Evolutionary conservation across 306 rosid species (phyloP), one percentile per base, ranked within the genome.

Genomic region (Inga laurina): DNA sequence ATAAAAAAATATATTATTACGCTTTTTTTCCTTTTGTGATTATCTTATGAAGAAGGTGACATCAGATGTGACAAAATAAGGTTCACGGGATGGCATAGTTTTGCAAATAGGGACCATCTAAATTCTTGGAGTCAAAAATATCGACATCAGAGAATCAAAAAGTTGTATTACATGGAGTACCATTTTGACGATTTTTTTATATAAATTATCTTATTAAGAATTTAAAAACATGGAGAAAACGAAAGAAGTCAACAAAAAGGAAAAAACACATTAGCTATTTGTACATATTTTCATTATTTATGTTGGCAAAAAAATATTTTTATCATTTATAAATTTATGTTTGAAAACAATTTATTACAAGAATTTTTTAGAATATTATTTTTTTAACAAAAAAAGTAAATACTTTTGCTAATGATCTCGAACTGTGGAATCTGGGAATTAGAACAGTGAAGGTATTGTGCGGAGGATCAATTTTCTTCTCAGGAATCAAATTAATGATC

Each of bases 41-140:
- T 8, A n/a, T 57, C 30, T 57, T 43, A n/a, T 0, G 4, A 30
- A 62, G 19, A 43, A 27, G 27, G 3, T 34, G 73, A 1, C 44
- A 43, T 66, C 39, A 51, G 54, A 70, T 16, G 61, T 44, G 73
- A 61, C 65, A 81, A 73, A 73, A 59, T 12, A 45, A 61, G 35
- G 84, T 81, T 81, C 84, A 81, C 79, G 65, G 79, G 79, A 45
- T 71, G 73, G 21, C 64, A 61, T 56, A 3, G 46, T 15, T 59
- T n/a, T 48, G 59, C 34, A 24, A 10, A 70, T 5, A 10, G 32
- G 59, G 77, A 70, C 76, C 65, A 6, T 79, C 19, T 54, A 69
- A 72, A 48, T 49, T 79, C 39, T 67, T 2, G 19, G 3, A 34
- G 30, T 27, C 30, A 27, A 27, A 27, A 27, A 10, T 66, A 46